Percentiles rank a stretch among this genome's conserved stretches.
These are phyloP conservation scores for Viridothelium virens DNA, from an alignment of 495 filamentous ascomycete species.

Conservation along the genomic window DNA sequence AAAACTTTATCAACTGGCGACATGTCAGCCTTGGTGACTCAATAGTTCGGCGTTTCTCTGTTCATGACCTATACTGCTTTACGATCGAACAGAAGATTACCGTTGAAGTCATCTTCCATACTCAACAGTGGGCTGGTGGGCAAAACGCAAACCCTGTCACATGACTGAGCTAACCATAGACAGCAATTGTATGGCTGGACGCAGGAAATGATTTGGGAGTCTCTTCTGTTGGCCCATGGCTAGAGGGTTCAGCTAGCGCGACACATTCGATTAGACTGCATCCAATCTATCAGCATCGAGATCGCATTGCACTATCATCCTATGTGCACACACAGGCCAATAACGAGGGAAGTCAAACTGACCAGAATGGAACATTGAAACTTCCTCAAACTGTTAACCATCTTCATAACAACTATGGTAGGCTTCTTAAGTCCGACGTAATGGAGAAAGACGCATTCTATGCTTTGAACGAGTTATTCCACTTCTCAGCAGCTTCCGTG, in stretches of 20 bases:
- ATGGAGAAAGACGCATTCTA: conserved; percentile 2
- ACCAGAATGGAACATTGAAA: background rate
- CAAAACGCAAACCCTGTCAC: background rate
- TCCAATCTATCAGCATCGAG: background rate
- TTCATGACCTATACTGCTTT: background rate
- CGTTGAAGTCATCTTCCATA: conserved; percentile 2
- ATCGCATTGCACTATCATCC: background rate
- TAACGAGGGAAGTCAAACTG: background rate
- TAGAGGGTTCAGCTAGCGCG: background rate
- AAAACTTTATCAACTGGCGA: background rate
- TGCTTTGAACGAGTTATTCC: background rate
- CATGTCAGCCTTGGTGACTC: background rate
- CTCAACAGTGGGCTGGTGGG: background rate
- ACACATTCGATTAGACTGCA: background rate
- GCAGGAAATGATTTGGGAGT: background rate
- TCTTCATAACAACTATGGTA: background rate
- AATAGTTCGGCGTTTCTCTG: conserved; percentile 1
- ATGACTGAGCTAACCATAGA: background rate
- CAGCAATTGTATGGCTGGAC: conserved; percentile 1
- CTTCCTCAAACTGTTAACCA: background rate
- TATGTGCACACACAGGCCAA: background rate
- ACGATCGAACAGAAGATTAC: conserved; percentile 1
- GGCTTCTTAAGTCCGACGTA: background rate
- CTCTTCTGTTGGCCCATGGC: background rate
- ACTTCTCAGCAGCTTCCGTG: conserved; percentile 4